Conservation (phyloP, 1,139 yeast genomes). For the Saccharomyces pastorianus region DNA sequence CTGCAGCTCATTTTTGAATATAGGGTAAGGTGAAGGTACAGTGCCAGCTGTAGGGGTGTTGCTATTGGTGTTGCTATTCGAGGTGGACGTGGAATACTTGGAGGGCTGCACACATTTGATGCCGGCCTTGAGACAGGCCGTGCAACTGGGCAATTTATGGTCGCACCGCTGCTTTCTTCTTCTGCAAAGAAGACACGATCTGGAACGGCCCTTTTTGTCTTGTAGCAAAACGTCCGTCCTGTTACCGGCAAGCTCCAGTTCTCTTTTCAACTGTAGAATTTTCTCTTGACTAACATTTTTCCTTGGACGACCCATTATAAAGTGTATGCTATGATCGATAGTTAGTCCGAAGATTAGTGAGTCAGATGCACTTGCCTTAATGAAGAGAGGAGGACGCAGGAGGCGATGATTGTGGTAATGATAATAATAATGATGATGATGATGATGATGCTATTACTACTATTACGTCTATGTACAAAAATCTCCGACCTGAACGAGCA, state of each 20-base stretch:
- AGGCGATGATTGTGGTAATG: too few relatives aligned
- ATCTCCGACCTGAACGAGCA: not conserved
- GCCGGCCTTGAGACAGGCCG: slow-evolving; percentile 52
- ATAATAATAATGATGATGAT: too few relatives aligned
- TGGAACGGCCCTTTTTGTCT: slow-evolving; percentile 43
- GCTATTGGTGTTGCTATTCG: not conserved
- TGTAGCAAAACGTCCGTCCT: slow-evolving; percentile 24
- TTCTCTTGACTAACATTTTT: slow-evolving; percentile 30
- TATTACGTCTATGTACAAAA: not conserved
- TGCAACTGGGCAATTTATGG: slow-evolving; percentile 51
- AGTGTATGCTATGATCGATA: not conserved
- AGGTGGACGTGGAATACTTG: slow-evolving; percentile 32
- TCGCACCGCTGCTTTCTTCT: slow-evolving; percentile 52
- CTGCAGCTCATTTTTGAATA: not conserved
- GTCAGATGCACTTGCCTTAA: not conserved
- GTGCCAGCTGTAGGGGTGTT: slow-evolving; percentile 1
- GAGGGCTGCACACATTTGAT: slow-evolving; percentile 53
- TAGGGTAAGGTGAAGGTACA: not conserved
- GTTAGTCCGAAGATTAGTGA: not conserved
- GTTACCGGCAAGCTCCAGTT: slow-evolving; percentile 29
- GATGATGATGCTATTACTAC: too few relatives aligned
- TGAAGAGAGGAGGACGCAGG: not conserved
- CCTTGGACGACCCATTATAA: slow-evolving; percentile 31
- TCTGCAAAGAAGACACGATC: slow-evolving; percentile 45
- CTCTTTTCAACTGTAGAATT: slow-evolving; percentile 28